Conservation (phyloP, 2,329 filamentous ascomycete genomes). For the Pseudogymnoascus sp. region DNA sequence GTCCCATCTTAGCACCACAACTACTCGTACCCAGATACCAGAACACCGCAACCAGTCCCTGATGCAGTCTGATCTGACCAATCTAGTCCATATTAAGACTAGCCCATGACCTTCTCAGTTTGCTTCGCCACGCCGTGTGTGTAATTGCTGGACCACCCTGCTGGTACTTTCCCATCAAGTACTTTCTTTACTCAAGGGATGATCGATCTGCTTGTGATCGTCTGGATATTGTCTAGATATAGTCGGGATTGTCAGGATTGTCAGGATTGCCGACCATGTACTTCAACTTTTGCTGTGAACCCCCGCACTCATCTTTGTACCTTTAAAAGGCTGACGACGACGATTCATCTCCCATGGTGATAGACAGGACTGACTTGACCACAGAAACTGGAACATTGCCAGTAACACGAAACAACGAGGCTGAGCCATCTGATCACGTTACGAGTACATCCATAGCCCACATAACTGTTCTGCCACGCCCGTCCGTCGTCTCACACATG, state of each 20-base stretch:
- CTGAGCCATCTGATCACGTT: not conserved
- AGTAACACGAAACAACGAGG: not conserved
- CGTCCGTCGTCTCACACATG: not conserved
- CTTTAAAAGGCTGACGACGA: not conserved
- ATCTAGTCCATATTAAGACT: not conserved
- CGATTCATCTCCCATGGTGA: not conserved
- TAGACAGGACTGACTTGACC: not conserved
- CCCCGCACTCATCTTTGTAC: not conserved
- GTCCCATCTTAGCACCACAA: not conserved
- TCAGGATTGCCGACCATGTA: no score
- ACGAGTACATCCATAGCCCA: no score
- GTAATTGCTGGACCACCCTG: not conserved
- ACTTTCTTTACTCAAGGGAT: not conserved
- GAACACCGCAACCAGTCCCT: not conserved
- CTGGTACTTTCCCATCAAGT: not conserved
- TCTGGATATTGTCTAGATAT: no score
- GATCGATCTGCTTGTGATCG: slow-evolving; percentile 3
- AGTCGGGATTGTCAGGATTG: no score
- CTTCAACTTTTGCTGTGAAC: not conserved
- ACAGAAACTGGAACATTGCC: not conserved
- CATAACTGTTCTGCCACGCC: no score
- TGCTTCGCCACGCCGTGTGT: not conserved
- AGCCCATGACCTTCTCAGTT: not conserved
- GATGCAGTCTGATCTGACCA: not conserved
- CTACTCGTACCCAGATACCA: no score